Evolutionary conservation across 1,284 basidiomycete species (phyloP).

Genomic region (Ganoderma boninense): DNA sequence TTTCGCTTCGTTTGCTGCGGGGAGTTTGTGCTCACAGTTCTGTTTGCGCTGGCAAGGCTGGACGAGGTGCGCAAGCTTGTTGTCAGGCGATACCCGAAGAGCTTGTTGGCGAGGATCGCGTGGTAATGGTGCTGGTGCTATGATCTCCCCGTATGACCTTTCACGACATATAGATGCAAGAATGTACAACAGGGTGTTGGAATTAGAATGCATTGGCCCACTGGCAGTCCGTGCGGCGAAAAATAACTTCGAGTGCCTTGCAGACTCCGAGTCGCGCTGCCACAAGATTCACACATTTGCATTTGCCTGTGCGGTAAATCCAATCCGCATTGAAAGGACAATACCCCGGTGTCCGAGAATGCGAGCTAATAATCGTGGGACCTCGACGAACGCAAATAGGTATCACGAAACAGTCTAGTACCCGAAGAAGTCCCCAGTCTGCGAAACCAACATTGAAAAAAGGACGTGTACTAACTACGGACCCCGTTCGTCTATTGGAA

Average conservation of each 20-base stretch:
- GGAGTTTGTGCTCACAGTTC: background rate
- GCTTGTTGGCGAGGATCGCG: constrained; percentile 46
- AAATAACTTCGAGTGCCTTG: too few species aligned
- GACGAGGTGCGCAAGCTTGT: constrained; percentile 51
- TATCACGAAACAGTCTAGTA: too few species aligned
- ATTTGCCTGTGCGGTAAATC: too few species aligned
- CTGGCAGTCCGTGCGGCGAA: too few species aligned
- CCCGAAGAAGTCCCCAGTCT: too few species aligned
- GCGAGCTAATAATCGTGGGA: too few species aligned
- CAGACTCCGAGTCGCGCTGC: too few species aligned
- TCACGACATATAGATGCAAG: background rate
- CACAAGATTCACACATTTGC: too few species aligned
- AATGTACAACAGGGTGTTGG: background rate
- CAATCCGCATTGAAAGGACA: too few species aligned
- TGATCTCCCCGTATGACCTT: background rate
- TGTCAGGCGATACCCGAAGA: constrained; percentile 45
- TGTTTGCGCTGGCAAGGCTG: constrained; percentile 38
- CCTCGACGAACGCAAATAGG: too few species aligned
- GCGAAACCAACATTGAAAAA: too few species aligned
- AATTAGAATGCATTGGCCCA: background rate
- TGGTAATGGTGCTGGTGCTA: constrained; percentile 44
- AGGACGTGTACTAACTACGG: background rate
- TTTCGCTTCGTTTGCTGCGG: background rate
- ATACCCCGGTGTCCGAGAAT: too few species aligned
- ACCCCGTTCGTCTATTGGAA: background rate